These are phyloP conservation scores for Pseudocercospora ulei DNA, from an alignment of 2,329 filamentous ascomycete genomes.

Conservation along the genomic window DNA sequence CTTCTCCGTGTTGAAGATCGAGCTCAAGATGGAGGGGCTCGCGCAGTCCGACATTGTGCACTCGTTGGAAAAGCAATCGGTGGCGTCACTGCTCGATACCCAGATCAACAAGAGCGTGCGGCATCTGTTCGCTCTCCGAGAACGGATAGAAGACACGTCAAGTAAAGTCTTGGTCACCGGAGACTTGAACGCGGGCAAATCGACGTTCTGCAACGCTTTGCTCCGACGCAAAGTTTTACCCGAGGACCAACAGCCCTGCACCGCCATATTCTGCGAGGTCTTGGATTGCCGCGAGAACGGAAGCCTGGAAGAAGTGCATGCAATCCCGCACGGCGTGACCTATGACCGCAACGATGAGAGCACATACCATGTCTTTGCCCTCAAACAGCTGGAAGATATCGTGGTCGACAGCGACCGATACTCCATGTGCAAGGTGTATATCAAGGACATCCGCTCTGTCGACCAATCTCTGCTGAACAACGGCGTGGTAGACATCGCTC, in stretches of 20 bases:
- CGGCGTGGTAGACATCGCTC: conserved; percentile 90
- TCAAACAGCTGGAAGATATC: conserved; percentile 74
- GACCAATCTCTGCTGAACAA: conserved; percentile 95
- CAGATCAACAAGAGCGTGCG: conserved; percentile 91
- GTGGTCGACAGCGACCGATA: conserved; percentile 83
- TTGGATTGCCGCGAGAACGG: conserved; percentile 84
- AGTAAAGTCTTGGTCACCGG: conserved; percentile 95
- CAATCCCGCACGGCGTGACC: conserved; percentile 66
- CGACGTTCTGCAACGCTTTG: conserved; percentile 97
- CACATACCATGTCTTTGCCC: conserved; percentile 77
- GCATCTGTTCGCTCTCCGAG: conserved; percentile 74
- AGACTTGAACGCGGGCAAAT: conserved; percentile 94
- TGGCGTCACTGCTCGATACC: conserved; percentile 81
- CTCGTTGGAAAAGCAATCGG: conserved; percentile 82
- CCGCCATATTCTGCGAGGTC: conserved; percentile 96
- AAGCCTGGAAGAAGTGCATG: conserved; percentile 88
- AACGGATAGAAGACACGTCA: conserved; percentile 92
- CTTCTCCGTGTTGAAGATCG: conserved; percentile 89
- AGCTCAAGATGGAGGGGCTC: conserved; percentile 77
- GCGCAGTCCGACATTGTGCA: conserved; percentile 87
- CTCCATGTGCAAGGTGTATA: conserved; percentile 92
- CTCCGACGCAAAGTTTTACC: conserved; percentile 83
- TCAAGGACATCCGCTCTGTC: conserved; percentile 77
- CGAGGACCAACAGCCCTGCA: conserved; percentile 96
- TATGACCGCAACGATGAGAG: conserved; percentile 89